A percentile compares a stretch with the other conserved stretches of the same genome.
These are phyloP conservation scores for Zygosaccharomyces rouxii DNA, from an alignment of 805 yeast species.

Conservation along the genomic window DNA sequence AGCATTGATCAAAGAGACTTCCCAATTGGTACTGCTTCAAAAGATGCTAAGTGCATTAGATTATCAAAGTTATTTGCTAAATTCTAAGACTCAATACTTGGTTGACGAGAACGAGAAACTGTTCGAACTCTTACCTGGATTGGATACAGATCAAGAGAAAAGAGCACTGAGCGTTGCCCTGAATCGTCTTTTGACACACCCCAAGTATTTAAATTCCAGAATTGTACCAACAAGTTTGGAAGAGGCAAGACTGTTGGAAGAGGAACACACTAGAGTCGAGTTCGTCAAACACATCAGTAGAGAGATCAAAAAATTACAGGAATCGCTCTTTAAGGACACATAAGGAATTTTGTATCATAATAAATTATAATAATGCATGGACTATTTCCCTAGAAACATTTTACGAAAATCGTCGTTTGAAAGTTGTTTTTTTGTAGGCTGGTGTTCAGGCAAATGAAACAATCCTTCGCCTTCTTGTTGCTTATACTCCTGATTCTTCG, in stretches of 20 bases:
- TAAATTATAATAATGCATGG: constrained; percentile 1
- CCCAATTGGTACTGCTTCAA: constrained; percentile 62
- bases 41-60: constrained; percentile 52
- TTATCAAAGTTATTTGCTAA: constrained; percentile 44
- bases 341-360: constrained; percentile 3
- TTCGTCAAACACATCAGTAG: constrained; percentile 46
- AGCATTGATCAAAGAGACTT: constrained; percentile 57
- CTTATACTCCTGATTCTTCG: background rate
- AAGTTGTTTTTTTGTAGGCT: constrained; percentile 16
- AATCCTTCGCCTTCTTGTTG: background rate
- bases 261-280: constrained; percentile 39
- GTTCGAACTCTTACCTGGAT: constrained; percentile 47
- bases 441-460: background rate
- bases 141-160: constrained; percentile 56
- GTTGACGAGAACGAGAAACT: constrained; percentile 18
- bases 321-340: constrained; percentile 32
- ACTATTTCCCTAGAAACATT: constrained; percentile 31
- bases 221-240: constrained; percentile 59
- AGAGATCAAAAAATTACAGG: constrained; percentile 52
- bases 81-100: constrained; percentile 18
- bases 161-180: constrained; percentile 57
- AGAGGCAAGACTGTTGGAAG: constrained; percentile 55
- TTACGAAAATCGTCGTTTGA: constrained; percentile 39
- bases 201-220: constrained; percentile 72
- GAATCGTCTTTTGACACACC: constrained; percentile 76